These are phyloP conservation scores for Umbelopsis isabellina DNA, from an alignment of 192 early-diverging fungal species.

Conservation along the genomic window DNA sequence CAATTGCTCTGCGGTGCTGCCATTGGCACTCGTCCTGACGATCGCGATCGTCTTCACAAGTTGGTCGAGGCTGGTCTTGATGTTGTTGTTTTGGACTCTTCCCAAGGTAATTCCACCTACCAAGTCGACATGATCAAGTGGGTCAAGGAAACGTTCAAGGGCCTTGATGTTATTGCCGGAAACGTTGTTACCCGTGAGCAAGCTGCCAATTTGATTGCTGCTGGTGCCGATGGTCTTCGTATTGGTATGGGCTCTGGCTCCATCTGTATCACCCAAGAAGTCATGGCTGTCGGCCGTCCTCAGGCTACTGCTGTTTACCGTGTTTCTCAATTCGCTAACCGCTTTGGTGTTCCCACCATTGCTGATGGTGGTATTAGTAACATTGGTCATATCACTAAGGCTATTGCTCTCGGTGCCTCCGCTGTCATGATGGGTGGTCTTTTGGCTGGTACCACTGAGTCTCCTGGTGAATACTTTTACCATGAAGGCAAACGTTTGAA, in stretches of 20 bases:
- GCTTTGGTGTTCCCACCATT: conserved; percentile 94
- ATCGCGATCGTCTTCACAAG: conserved; percentile 78
- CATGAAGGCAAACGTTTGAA: conserved; percentile 96
- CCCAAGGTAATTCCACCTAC: conserved; percentile 92
- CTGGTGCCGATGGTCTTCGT: conserved; percentile 93
- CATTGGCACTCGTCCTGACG: conserved; percentile 88
- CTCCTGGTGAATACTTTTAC: conserved; percentile 98
- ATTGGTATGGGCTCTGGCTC: conserved; percentile 98
- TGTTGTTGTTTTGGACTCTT: conserved; percentile 94
- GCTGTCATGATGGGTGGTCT: conserved; percentile 99
- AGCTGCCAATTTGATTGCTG: conserved; percentile 86
- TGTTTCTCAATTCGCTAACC: conserved; percentile 91
- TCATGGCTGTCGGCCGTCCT: conserved; percentile 98
- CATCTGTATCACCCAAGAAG: conserved; percentile 99
- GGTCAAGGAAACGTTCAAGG: conserved; percentile 84
- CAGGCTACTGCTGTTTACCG: conserved; percentile 96
- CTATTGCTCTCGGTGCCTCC: conserved; percentile 91
- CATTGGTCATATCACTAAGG: conserved; percentile 98
- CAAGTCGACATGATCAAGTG: conserved; percentile 96
- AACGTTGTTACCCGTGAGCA: conserved; percentile 98
- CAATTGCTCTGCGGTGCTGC: conserved; percentile 95
- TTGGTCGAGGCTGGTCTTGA: conserved; percentile 96
- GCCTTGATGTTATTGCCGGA: conserved; percentile 91
- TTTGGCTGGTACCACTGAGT: conserved; percentile 93
- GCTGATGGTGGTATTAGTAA: conserved; percentile 98